phyloP scores from a whole-genome alignment of 23 red algal species.

The Gracilaria caudata region DNA sequence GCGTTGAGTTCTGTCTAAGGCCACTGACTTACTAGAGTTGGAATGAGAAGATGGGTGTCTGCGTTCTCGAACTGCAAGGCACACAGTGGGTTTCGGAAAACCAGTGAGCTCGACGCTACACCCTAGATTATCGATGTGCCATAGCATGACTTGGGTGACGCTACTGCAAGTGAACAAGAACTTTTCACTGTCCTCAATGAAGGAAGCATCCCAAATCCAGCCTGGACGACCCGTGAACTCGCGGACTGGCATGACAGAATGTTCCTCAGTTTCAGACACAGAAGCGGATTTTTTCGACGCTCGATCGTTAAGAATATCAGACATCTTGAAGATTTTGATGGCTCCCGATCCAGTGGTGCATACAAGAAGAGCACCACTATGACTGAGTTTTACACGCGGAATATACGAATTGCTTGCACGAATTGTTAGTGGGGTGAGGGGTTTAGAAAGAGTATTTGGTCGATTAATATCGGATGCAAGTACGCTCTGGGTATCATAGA shows the following conservation, averaged over 20 bases:
- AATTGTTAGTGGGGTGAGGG: conserved; percentile 34
- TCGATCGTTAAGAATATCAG: conserved; percentile 26
- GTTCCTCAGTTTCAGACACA: conserved; percentile 1
- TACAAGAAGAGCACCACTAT: conserved; percentile 8
- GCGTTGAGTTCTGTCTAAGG: not conserved
- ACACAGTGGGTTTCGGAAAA: conserved; percentile 24
- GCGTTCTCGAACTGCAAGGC: conserved; percentile 60
- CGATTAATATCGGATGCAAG: conserved; percentile 5
- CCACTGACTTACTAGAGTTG: not conserved
- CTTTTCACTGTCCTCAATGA: conserved; percentile 46
- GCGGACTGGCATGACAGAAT: conserved; percentile 33
- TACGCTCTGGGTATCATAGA: conserved; percentile 19
- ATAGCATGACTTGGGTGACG: conserved; percentile 42
- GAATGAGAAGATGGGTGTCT: not conserved
- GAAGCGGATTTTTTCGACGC: not conserved
- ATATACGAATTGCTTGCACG: conserved; percentile 52
- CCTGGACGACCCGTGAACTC: conserved; percentile 47
- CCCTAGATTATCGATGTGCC: conserved; percentile 30
- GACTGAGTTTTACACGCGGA: conserved; percentile 23
- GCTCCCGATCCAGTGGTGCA: conserved; percentile 35
- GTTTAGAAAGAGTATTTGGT: conserved; percentile 8
- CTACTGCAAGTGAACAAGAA: conserved; percentile 70
- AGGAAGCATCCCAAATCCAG: conserved; percentile 63
- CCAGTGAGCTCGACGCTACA: conserved; percentile 6
- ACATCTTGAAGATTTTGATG: conserved; percentile 51